Conservation (phyloP, 1,284 basidiomycete species). For the Sporisorium reilianum region DNA sequence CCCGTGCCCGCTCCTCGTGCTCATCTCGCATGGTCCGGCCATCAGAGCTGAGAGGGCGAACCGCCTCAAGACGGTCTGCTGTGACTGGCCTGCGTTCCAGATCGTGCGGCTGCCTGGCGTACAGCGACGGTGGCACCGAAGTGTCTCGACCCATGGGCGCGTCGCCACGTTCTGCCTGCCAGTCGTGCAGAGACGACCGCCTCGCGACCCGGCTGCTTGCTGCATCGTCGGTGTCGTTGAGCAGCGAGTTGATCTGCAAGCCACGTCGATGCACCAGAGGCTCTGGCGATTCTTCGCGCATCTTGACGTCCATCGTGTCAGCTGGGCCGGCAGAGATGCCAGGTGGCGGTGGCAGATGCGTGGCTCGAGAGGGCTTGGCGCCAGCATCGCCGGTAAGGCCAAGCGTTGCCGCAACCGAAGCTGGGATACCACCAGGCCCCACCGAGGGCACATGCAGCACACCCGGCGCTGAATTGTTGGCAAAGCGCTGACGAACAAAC, state of each 20-base stretch:
- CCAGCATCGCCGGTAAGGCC: conserved; percentile 8
- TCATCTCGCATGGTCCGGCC: conserved; percentile 13
- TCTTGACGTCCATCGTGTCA: conserved; percentile 20
- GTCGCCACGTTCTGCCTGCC: conserved; percentile 39
- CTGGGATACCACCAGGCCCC: conserved; percentile 6
- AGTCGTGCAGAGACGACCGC: conserved; percentile 52
- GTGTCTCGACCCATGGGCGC: conserved; percentile 19
- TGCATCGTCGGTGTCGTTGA: conserved; percentile 48
- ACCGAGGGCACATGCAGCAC: conserved; percentile 2
- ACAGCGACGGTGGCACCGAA: conserved; percentile 30
- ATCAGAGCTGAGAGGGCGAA: conserved; percentile 20
- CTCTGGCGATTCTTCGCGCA: conserved; percentile 36
- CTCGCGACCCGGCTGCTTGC: conserved; percentile 12
- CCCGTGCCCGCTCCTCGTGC: conserved; percentile 13
- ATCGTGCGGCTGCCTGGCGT: conserved; percentile 18
- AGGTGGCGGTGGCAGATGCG: conserved; percentile 34
- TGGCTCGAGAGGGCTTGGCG: conserved; percentile 8
- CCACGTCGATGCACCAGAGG: conserved; percentile 41
- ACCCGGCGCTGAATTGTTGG: conserved; percentile 19
- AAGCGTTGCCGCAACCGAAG: background rate
- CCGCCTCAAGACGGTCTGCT: conserved; percentile 18
- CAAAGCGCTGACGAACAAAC: conserved; percentile 44
- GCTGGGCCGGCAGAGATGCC: conserved; percentile 20
- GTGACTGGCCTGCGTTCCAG: conserved; percentile 30
- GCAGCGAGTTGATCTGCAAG: conserved; percentile 58